Evolutionary conservation across 495 filamentous ascomycete genomes (phyloP).

Genomic region (Daldinia loculata): DNA sequence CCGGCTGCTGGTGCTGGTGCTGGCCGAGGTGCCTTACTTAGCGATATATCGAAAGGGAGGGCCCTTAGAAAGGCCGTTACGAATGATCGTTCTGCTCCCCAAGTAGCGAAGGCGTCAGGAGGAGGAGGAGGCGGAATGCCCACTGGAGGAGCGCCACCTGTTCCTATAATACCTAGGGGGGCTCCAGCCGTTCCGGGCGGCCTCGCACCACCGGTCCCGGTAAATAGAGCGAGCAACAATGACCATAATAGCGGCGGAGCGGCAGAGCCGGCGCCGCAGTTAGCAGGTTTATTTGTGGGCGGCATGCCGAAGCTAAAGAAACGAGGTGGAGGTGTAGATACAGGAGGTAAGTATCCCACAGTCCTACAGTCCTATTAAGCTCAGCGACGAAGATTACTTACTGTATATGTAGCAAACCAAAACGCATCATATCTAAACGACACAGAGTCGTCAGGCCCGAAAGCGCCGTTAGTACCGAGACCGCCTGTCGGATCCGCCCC

Average conservation of each 20-base stretch:
- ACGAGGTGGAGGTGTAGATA: constrained; percentile 84
- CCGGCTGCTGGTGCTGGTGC: constrained; percentile 42
- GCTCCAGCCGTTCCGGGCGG: constrained; percentile 55
- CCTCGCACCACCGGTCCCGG: constrained; percentile 81
- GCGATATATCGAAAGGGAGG: constrained; percentile 86
- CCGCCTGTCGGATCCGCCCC: constrained; percentile 68
- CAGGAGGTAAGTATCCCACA: constrained; percentile 66
- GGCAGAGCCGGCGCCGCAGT: constrained; percentile 73
- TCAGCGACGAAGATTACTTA: constrained; percentile 39
- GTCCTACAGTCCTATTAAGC: neutral
- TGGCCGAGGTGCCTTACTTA: constrained; percentile 74
- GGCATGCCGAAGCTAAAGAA: constrained; percentile 96
- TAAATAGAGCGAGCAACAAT: constrained; percentile 78
- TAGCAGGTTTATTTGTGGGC: constrained; percentile 89
- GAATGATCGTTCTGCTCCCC: constrained; percentile 92
- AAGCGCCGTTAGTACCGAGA: constrained; percentile 69
- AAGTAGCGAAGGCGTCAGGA: constrained; percentile 64
- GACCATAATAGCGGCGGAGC: constrained; percentile 59
- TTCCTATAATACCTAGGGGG: constrained; percentile 71
- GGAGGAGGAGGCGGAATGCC: constrained; percentile 61
- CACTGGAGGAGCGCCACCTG: constrained; percentile 78
- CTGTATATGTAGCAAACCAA: constrained; percentile 63
- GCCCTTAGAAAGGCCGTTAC: constrained; percentile 86
- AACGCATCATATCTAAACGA: constrained; percentile 83
- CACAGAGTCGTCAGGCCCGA: constrained; percentile 72